Evolutionary conservation across 2,329 filamentous ascomycete species (phyloP), one percentile per base, ranked within the genome.

Genomic region (Clathrospora elynae): DNA sequence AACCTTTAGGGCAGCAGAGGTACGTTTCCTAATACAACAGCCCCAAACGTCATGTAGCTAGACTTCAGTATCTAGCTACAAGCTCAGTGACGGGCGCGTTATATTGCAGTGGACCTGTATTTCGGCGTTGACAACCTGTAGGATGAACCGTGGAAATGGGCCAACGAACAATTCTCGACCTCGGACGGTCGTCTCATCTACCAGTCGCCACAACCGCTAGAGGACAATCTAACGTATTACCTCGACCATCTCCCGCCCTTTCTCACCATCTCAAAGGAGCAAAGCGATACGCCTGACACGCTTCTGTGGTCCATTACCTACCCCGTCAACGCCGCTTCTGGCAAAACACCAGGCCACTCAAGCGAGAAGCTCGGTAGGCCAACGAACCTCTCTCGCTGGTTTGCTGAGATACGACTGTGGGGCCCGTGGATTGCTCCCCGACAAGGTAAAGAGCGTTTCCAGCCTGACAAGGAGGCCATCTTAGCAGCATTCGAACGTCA

Each of bases 351-450:
- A 3, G 75, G 79, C 0, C 76, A 78, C 39, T 78, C 76, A 19
- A 73, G 78, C 33, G 66, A 84, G 19, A 69, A 73, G 2, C 70
- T 95, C 1, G 89, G 89, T 1, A 71, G 73, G 1, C 86, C 88
- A 0, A 85, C 79, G 59, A 79, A 80, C 28, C 71, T 81, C 35
- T 78, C 79, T 62, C 85, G 87, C 56, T 95, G 90, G 83, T 92
- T 96, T 65, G 83, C 88, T 6, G 72, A 96, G 9, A 84, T 95
- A 4, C 83, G 90, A 12, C 75, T 88, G 3, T 93, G 85, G 83
- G 80, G 79, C 22, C 86, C 90, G 1, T 97, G 92, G 92, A 74
- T 96, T 8, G 89, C 87, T 6, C 92, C 92, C n/a, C 78, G 90
- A 25, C 91, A 96, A 66, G 91, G 91, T 9, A 83, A 80, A 49